Evolutionary conservation across 345 rosid species (phyloP), one percentile per base, ranked within the genome.

Genomic region (Hibiscus tridactylites): DNA sequence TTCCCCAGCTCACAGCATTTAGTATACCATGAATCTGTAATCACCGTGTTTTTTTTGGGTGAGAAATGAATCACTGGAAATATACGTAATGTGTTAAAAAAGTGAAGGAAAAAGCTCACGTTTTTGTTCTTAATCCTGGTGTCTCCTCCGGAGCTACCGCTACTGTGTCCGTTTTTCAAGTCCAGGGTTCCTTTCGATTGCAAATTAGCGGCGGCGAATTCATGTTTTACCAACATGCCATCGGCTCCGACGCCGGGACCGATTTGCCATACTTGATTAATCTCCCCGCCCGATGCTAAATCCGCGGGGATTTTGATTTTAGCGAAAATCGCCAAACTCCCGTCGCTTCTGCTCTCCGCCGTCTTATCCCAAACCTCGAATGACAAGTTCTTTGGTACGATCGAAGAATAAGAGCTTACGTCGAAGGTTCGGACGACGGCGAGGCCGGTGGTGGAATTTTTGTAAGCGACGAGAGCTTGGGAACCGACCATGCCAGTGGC

Each of bases 221-320:
- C 83, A 52, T 90, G 90, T 49, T 70, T 77, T 15, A 12, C 74
- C 64, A 78, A 67, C 52, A 0, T 16, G 2, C 84, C 88, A 5
- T 26, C 39, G 0, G 79, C 42, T 26, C 46, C 62, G 4, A 83
- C 74, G 7, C 66, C 33, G 21, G 86, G 86, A 17, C 96, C 98
- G 0, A 88, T 83, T 73, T 93, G 93, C 98, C 98, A 93, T 13
- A 91, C 88, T 81, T 91, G 96, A 74, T 93, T 88, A 8, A 89
- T 68, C 54, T 79, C 77, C 46, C 84, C 84, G 11, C 54, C 74
- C 13, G 82, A 79, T n/a, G 80, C 86, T 28, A 83, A 78, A 52
- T 79, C 81, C 39, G 78, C 84, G 62, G 98, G 88, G 61, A 93
- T 79, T 75, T 91, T 84, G 42, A 93, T 67, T 15, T 80, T 83